Base-by-base conservation (phyloP, 163 green algal species). In the Scenedesmus sp. region DNA sequence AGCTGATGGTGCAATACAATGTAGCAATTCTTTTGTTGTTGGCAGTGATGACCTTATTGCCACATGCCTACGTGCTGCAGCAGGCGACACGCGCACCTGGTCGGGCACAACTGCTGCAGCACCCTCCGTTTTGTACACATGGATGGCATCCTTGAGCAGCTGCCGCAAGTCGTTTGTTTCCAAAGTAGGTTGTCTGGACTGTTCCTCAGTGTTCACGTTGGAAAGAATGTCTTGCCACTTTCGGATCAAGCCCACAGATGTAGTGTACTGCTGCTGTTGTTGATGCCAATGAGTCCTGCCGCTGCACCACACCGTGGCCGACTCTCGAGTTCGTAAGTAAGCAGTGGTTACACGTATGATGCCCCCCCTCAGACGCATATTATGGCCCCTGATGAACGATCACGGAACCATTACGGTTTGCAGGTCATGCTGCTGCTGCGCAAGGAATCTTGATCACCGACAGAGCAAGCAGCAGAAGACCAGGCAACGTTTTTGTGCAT, bases 31-130 rank as follows among this genome's bases (percentile, higher is more conserved):
- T 46, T 46, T 46, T 46, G 34, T 46, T 46, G 34, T 46, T 46
- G 34, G 34, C 34, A 46, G 34, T 46, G 34, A 46, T 46, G 34
- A 46, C 34, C 34, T 46, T 46, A 46, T 1, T 46, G 34, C 34
- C 34, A 46, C 34, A 46, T 73, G 64, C 20, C 3, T 79, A 18
- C 70, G 52, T 52, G 5, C 2, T 46, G 70, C 2, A 23, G 5
- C 20, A 9, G n/a, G 34, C 77, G 59, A 8, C 77, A 84, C 23
- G 4, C 77, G 2, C 16, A 86, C 81, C 54, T 64, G n/a, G 26
- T 91, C 87, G 10, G 87, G 87, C 4, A 91, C 56, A 6, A 91
- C 74, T 62, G 73, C 73, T 76, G 73, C 87, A 54, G 87, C 87
- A 20, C 74, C 87, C 26, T 91, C 87, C 10, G 55, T 66, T 15